phyloP scores from a whole-genome alignment of 768 basidiomycete genomes.

The Tephrocybe sp. region DNA sequence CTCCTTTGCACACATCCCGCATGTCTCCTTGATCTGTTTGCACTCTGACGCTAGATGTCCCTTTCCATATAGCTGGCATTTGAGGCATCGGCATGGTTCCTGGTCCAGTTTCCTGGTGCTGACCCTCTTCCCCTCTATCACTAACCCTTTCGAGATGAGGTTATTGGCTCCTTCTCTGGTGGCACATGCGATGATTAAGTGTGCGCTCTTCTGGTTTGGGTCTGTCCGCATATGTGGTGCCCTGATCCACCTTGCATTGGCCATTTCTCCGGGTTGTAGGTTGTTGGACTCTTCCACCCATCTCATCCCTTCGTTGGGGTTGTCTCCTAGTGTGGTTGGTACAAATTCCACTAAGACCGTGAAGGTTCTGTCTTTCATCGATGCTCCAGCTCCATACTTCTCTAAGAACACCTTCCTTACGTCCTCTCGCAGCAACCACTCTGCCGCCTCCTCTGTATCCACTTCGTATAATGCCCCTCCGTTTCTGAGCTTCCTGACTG shows the following conservation, averaged over 20 bases:
- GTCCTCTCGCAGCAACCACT: background rate
- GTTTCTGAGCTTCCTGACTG: background rate
- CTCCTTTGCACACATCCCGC: slow-evolving; percentile 13
- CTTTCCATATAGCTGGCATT: slow-evolving; percentile 14
- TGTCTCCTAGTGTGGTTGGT: background rate
- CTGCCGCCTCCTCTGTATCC: background rate
- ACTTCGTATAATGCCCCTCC: background rate
- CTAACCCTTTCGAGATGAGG: slow-evolving; percentile 8
- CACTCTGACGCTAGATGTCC: slow-evolving; percentile 19
- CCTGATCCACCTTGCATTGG: background rate
- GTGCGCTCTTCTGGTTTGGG: slow-evolving; percentile 1
- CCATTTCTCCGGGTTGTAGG: background rate
- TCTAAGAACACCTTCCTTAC: background rate
- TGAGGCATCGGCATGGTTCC: slow-evolving; percentile 9
- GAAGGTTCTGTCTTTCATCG: background rate
- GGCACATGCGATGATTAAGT: background rate
- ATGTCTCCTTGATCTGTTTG: slow-evolving; percentile 1
- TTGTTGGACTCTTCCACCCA: background rate
- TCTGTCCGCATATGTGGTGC: background rate
- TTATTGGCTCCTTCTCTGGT: slow-evolving; percentile 13
- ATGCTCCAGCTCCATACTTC: background rate
- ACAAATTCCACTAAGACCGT: background rate
- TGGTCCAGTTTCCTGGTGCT: slow-evolving; percentile 11
- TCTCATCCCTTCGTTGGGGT: background rate
- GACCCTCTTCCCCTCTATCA: slow-evolving; percentile 16